Percentiles rank a stretch among this genome's conserved stretches.
Conservation (phyloP, 768 basidiomycete genomes). For the Collybia sp. region DNA sequence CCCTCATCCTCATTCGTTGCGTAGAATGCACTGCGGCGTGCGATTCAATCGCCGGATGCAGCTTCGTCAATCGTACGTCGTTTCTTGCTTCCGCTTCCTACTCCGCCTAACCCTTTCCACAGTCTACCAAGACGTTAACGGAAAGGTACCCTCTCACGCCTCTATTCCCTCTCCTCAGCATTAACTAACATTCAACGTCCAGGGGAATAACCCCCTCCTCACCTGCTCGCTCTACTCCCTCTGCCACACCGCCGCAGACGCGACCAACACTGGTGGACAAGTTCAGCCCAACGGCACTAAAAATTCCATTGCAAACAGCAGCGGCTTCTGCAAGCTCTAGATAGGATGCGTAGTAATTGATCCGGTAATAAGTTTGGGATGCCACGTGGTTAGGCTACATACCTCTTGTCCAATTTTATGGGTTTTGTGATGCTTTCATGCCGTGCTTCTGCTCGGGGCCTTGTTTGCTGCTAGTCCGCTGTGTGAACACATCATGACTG, state of each 20-base stretch:
- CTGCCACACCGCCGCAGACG: slow-evolving; percentile 32
- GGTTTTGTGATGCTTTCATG: no score
- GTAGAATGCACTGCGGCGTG: slow-evolving; percentile 43
- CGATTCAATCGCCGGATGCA: slow-evolving; percentile 31
- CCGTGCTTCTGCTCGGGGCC: no score
- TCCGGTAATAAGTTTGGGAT: no score
- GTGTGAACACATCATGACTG: no score
- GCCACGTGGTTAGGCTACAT: no score
- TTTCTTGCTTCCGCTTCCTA: background rate
- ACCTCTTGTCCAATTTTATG: no score
- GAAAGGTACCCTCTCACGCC: slow-evolving; percentile 22
- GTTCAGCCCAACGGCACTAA: slow-evolving; percentile 35
- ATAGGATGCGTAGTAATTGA: no score
- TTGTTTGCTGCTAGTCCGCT: no score
- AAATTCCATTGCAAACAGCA: slow-evolving; percentile 35
- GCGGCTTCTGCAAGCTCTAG: slow-evolving; percentile 33
- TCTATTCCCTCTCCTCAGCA: background rate
- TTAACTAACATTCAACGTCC: slow-evolving; percentile 4
- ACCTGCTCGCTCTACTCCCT: slow-evolving; percentile 36
- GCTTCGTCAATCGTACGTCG: slow-evolving; percentile 38
- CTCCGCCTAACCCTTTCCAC: background rate
- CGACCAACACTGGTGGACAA: slow-evolving; percentile 38
- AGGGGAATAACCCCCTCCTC: slow-evolving; percentile 37
- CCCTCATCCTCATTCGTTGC: no score
- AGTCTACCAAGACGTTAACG: slow-evolving; percentile 45